Percentiles rank a stretch among this genome's conserved stretches.
Evolutionary conservation across 2,329 filamentous ascomycete genomes (phyloP).

Genomic region (Microdochium paspali): DNA sequence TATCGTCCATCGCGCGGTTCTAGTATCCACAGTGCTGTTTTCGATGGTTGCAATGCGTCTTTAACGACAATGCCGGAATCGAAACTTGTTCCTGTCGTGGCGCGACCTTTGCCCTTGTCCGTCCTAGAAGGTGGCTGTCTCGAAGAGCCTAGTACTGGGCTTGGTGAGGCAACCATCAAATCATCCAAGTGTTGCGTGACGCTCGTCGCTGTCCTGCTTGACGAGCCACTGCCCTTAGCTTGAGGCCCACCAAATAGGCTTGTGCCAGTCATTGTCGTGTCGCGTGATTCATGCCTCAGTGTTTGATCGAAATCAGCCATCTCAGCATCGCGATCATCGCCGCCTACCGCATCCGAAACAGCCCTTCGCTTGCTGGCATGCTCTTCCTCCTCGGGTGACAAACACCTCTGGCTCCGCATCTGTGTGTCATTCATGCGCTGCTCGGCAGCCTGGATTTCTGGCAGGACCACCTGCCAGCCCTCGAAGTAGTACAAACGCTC

Average conservation of each 20-base stretch:
- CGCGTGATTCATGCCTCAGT: conserved; percentile 12
- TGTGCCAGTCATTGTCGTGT: conserved; percentile 12
- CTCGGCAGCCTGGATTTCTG: conserved; percentile 60
- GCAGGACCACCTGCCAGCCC: conserved; percentile 68
- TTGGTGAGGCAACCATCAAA: conserved; percentile 23
- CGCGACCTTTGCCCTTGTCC: conserved; percentile 26
- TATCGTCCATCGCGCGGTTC: conserved; percentile 37
- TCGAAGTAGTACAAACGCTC: conserved; percentile 72
- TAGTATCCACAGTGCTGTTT: conserved; percentile 41
- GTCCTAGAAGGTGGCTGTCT: conserved; percentile 8
- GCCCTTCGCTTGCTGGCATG: conserved; percentile 47
- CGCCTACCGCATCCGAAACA: conserved; percentile 26
- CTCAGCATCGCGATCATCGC: conserved; percentile 38
- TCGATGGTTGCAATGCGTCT: conserved; percentile 23
- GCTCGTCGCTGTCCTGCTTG: conserved; percentile 14
- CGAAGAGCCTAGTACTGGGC: conserved; percentile 19
- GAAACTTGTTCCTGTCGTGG: conserved; percentile 9
- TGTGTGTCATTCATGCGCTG: conserved; percentile 40
- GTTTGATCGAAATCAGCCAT: conserved; percentile 30
- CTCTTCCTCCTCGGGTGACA: conserved; percentile 36
- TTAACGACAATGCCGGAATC: conserved; percentile 11
- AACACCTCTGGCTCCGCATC: conserved; percentile 29
- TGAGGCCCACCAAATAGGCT: conserved; percentile 16
- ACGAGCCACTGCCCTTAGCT: conserved; percentile 13
- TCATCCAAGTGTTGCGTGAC: conserved; percentile 18